Evolutionary conservation across 306 rosid genomes (phyloP).

Genomic region (Coriaria nepalensis): DNA sequence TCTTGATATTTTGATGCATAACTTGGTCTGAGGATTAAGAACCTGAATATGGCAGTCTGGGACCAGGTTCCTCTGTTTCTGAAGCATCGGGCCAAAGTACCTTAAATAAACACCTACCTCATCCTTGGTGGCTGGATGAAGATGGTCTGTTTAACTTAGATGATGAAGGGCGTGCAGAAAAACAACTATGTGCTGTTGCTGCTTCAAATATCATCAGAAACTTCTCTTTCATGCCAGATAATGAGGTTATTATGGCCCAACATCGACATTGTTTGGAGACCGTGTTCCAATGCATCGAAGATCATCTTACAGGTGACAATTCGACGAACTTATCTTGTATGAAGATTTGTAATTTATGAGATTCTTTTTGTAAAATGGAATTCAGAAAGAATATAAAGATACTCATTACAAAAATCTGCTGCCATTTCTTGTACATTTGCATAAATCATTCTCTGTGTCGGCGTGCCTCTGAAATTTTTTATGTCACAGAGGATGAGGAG

Average conservation of each 20-base stretch:
- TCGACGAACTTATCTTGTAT: background rate
- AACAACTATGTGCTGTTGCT: slow-evolving; percentile 78
- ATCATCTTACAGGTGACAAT: slow-evolving; percentile 47
- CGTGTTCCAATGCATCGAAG: slow-evolving; percentile 80
- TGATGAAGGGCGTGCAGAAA: slow-evolving; percentile 87
- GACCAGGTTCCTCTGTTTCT: slow-evolving; percentile 33
- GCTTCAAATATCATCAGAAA: slow-evolving; percentile 91
- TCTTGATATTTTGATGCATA: background rate
- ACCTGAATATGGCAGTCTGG: slow-evolving; percentile 43
- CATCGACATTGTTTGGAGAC: slow-evolving; percentile 92
- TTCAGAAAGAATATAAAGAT: background rate
- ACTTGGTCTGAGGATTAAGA: background rate
- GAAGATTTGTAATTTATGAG: background rate
- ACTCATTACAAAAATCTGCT: background rate
- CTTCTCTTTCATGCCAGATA: slow-evolving; percentile 98
- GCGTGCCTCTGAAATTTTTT: slow-evolving; percentile 10
- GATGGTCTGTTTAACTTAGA: slow-evolving; percentile 83
- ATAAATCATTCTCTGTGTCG: background rate
- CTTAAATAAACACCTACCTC: slow-evolving; percentile 37
- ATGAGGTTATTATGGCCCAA: slow-evolving; percentile 87
- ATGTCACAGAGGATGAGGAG: slow-evolving; percentile 86
- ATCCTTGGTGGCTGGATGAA: slow-evolving; percentile 79
- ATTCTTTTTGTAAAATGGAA: background rate
- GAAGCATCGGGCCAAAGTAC: slow-evolving; percentile 43
- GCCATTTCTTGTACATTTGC: slow-evolving; percentile 2